Evolutionary conservation across 2,329 filamentous ascomycete genomes (phyloP).

Genomic region (Knufia petricola): DNA sequence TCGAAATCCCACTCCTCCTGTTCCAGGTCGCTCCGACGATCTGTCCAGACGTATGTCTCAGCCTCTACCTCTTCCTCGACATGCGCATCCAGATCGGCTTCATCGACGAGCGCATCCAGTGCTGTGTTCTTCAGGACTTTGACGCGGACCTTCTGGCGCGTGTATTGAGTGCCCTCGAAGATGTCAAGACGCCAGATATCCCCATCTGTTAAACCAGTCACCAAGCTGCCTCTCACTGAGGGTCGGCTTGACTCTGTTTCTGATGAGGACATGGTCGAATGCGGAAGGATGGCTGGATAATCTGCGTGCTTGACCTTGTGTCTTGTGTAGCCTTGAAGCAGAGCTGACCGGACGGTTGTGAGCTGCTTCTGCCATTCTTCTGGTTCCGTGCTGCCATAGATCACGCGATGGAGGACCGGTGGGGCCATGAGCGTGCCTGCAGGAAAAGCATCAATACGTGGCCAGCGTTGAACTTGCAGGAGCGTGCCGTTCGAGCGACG

Average conservation of each 20-base stretch:
- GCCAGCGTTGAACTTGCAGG: constrained; percentile 9
- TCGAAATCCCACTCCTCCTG: constrained; percentile 78
- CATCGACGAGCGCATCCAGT: constrained; percentile 23
- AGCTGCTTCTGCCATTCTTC: constrained; percentile 43
- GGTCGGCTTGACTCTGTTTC: not conserved
- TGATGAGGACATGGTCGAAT: constrained; percentile 26
- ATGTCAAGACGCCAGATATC: constrained; percentile 67
- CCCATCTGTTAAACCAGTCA: constrained; percentile 65
- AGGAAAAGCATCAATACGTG: not conserved
- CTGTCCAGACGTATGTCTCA: constrained; percentile 57
- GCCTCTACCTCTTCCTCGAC: constrained; percentile 40
- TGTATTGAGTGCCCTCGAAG: constrained; percentile 74
- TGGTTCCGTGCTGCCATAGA: constrained; percentile 51
- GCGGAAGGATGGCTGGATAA: constrained; percentile 65
- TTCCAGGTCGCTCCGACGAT: constrained; percentile 47
- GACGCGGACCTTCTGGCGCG: constrained; percentile 42
- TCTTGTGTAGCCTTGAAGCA: constrained; percentile 65
- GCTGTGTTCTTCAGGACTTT: constrained; percentile 28
- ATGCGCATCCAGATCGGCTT: constrained; percentile 41
- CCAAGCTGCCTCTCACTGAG: constrained; percentile 63
- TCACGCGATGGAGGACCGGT: constrained; percentile 75
- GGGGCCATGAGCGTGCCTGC: constrained; percentile 65
- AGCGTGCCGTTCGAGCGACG: not conserved
- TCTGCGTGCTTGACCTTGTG: constrained; percentile 59
- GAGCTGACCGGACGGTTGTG: constrained; percentile 60